A percentile compares a stretch with the other conserved stretches of the same genome.
Conservation (phyloP, 495 filamentous ascomycete species). For the Penicillium canescens region DNA sequence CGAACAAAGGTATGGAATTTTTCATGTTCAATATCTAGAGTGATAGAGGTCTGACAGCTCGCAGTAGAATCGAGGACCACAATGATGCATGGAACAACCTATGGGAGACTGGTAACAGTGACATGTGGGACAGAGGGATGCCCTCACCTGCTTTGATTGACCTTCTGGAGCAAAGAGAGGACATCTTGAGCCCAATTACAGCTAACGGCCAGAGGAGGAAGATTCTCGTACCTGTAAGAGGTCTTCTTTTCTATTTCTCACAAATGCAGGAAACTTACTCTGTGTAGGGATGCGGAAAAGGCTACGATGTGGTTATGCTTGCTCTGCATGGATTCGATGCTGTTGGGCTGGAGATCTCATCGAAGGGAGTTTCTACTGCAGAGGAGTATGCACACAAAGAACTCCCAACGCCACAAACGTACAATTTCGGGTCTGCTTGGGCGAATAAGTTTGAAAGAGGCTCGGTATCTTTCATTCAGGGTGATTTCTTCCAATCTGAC, state of each 20-base stretch:
- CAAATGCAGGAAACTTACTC: too few species aligned
- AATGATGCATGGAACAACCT: slow-evolving; percentile 34
- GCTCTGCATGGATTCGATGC: slow-evolving; percentile 33
- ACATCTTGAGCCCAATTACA: slow-evolving; percentile 18
- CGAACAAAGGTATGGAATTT: too few species aligned
- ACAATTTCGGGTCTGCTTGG: slow-evolving; percentile 21
- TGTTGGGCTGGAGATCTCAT: slow-evolving; percentile 29
- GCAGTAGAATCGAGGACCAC: slow-evolving; percentile 22
- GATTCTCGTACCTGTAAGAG: slow-evolving; percentile 43
- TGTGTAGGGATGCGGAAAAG: slow-evolving; percentile 29
- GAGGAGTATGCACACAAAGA: slow-evolving; percentile 17
- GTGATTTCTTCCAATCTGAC: slow-evolving; percentile 67
- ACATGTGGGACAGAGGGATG: slow-evolving; percentile 44
- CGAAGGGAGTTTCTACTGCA: slow-evolving; percentile 20
- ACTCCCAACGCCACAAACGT: slow-evolving; percentile 8
- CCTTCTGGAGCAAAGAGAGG: slow-evolving; percentile 33
- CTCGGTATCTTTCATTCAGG: slow-evolving; percentile 50
- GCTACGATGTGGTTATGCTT: slow-evolving; percentile 34
- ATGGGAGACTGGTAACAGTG: slow-evolving; percentile 35
- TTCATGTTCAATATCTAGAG: too few species aligned
- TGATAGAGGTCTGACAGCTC: too few species aligned
- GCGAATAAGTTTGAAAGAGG: slow-evolving; percentile 1
- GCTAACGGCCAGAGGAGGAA: slow-evolving; percentile 27
- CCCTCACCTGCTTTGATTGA: slow-evolving; percentile 45
- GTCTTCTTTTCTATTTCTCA: too few species aligned